phyloP scores from a whole-genome alignment of 164 flowering plant genomes.

The Liriodendron chinense region DNA sequence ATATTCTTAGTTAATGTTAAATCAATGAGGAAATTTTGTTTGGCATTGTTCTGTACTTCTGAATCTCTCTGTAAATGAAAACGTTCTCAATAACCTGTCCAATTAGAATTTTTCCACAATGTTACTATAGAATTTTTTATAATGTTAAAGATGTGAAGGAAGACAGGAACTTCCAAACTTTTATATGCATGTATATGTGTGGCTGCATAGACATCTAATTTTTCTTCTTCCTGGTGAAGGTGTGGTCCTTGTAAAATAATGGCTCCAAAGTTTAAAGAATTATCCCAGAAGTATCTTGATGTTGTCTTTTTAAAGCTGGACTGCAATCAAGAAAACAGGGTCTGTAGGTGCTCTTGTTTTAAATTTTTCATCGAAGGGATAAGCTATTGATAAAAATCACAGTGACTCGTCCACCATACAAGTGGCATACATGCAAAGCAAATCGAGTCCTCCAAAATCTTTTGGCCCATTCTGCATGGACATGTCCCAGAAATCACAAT shows the following conservation, averaged over 20 bases:
- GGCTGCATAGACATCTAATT: background rate
- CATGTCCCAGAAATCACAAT: too few species aligned
- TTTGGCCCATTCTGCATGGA: too few species aligned
- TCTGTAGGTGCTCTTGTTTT: conserved; percentile 14
- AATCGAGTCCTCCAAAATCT: too few species aligned
- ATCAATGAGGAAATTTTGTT: too few species aligned
- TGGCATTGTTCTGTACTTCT: background rate
- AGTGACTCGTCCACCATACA: too few species aligned
- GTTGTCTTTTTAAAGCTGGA: conserved; percentile 88
- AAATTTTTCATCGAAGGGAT: too few species aligned
- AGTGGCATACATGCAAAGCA: too few species aligned
- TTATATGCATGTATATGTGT: background rate
- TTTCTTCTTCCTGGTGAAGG: conserved; percentile 36
- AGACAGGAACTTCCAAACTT: background rate
- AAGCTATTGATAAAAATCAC: too few species aligned
- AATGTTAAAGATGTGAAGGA: background rate
- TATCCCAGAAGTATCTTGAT: conserved; percentile 66
- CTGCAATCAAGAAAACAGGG: conserved; percentile 93
- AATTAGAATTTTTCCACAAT: background rate
- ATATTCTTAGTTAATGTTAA: too few species aligned
- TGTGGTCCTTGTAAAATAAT: conserved; percentile 98
- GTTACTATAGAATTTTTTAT: background rate
- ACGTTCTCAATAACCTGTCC: background rate
- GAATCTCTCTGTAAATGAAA: background rate
- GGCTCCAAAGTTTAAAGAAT: conserved; percentile 69